Base-by-base conservation (phyloP, 306 rosid genomes). In the Begonia masoniana region DNA sequence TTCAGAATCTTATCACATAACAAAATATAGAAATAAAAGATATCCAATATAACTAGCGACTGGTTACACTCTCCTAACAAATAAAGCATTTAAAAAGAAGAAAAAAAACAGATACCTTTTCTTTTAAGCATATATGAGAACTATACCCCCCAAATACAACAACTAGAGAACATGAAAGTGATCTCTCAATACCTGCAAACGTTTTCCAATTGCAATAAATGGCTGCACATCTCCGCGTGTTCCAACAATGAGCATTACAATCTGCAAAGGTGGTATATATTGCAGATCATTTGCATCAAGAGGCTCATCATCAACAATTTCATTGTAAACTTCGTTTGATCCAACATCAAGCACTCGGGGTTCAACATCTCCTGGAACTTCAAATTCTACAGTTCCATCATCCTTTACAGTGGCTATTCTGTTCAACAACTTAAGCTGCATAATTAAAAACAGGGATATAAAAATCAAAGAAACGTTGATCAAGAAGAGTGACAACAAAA, bases 141-240 rank as follows among this genome's bases (percentile, higher is more conserved):
- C 15, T 50, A 49, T 10, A 65, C 39, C 39, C 39, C 39, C 39
- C 7, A 5, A 31, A 0, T 31, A 31, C 8, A 31, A 31, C 39
- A 31, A 31, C 7, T 31, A 31, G 39, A 31, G 39, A 31, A 31
- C 39, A 31, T 31, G 39, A 31, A 31, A 31, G 39, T 31, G 39
- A 31, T 31, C 9, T 21, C 24, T 5, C 8, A 15, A 16, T 10
- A 92, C 99, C 88, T 92, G 99, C 68, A 92, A 75, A 48, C 95
- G 88, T 71, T 92, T 92, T 15, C 96, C 99, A 26, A 92, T 86
- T 55, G 99, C 99, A 60, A 83, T 51, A 76, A 92, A 92, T 19
- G 99, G 99, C 41, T 92, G 99, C 55, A 92, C 99, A 68, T 92
- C 99, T 64, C 99, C 99, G 4, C 96, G 93, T 43, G 99, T 92